These are phyloP conservation scores for Ustilago curta DNA, from an alignment of 1,284 basidiomycete genomes.

Conservation along the genomic window DNA sequence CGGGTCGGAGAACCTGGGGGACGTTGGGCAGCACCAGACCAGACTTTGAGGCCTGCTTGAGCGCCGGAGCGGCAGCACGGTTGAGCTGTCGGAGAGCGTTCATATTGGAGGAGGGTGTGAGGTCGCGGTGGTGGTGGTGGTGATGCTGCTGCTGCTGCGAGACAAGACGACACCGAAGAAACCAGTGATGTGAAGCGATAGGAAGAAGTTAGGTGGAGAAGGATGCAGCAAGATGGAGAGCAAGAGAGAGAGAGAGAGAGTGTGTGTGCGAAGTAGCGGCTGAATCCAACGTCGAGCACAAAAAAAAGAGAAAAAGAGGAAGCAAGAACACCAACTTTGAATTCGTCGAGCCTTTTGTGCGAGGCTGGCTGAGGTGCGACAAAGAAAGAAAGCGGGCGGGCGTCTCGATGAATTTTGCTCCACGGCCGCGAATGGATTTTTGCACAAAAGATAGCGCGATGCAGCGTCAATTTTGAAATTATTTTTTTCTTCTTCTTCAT, in stretches of 20 bases:
- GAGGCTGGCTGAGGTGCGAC: neutral
- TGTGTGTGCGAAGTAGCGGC: too few species aligned
- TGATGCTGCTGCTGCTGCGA: slow-evolving; percentile 22
- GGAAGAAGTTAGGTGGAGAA: slow-evolving; percentile 14
- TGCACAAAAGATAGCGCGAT: slow-evolving; percentile 2
- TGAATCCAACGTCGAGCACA: neutral
- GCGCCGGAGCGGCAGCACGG: slow-evolving; percentile 50
- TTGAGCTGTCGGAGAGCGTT: slow-evolving; percentile 54
- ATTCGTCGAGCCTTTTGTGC: neutral
- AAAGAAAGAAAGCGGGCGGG: too few species aligned
- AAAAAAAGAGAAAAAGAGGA: slow-evolving; percentile 1
- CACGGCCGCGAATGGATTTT: slow-evolving; percentile 6
- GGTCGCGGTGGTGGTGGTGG: slow-evolving; percentile 4
- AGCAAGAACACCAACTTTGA: slow-evolving; percentile 2
- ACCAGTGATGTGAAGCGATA: slow-evolving; percentile 22
- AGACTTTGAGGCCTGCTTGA: slow-evolving; percentile 54
- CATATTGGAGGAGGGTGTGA: slow-evolving; percentile 22
- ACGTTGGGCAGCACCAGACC: slow-evolving; percentile 49
- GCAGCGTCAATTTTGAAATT: neutral
- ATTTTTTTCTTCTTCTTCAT: too few species aligned
- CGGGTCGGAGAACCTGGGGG: slow-evolving; percentile 68
- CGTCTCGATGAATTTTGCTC: neutral
- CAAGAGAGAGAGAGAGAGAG: too few species aligned
- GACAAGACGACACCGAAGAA: slow-evolving; percentile 6
- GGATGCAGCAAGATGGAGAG: slow-evolving; percentile 2